These are phyloP conservation scores for Torulaspora pretoriensis DNA, from an alignment of 1,139 yeast species.

Conservation along the genomic window DNA sequence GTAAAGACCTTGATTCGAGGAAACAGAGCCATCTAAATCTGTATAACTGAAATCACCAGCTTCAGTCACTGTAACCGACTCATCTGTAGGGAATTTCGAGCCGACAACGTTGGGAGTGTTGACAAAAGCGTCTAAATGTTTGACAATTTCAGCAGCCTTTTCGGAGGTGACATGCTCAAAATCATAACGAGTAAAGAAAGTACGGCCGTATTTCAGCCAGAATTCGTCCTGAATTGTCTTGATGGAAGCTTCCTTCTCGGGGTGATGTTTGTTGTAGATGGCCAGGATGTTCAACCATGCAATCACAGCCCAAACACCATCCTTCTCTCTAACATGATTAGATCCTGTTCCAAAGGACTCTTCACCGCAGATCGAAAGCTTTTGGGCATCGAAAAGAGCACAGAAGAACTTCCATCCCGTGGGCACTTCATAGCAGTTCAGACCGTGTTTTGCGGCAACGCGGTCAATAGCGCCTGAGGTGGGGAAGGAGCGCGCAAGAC, in stretches of 20 bases:
- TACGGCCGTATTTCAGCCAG: constrained; percentile 93
- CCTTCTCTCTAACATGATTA: constrained; percentile 94
- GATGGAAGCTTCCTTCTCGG: constrained; percentile 61
- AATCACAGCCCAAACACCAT: constrained; percentile 94
- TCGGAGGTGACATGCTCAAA: constrained; percentile 76
- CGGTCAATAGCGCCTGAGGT: constrained; percentile 91
- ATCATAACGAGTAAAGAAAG: constrained; percentile 96
- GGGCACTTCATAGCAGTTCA: constrained; percentile 88
- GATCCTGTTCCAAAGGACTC: constrained; percentile 98
- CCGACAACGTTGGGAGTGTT: constrained; percentile 44
- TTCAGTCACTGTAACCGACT: constrained; percentile 54
- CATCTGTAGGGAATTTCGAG: constrained; percentile 39
- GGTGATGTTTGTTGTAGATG: constrained; percentile 57
- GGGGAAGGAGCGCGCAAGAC: constrained; percentile 98
- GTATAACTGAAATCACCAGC: constrained; percentile 91
- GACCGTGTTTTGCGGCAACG: constrained; percentile 75
- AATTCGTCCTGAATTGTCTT: constrained; percentile 76
- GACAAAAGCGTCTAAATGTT: constrained; percentile 49
- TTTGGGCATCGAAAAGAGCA: constrained; percentile 86
- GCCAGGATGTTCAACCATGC: constrained; percentile 98
- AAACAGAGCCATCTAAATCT: constrained; percentile 89
- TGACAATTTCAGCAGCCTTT: constrained; percentile 70
- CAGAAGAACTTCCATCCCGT: constrained; percentile 99
- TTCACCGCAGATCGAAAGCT: constrained; percentile 95
- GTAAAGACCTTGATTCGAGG: constrained; percentile 86